phyloP scores from a whole-genome alignment of 768 basidiomycete species.

The Lactifluus piperatus region DNA sequence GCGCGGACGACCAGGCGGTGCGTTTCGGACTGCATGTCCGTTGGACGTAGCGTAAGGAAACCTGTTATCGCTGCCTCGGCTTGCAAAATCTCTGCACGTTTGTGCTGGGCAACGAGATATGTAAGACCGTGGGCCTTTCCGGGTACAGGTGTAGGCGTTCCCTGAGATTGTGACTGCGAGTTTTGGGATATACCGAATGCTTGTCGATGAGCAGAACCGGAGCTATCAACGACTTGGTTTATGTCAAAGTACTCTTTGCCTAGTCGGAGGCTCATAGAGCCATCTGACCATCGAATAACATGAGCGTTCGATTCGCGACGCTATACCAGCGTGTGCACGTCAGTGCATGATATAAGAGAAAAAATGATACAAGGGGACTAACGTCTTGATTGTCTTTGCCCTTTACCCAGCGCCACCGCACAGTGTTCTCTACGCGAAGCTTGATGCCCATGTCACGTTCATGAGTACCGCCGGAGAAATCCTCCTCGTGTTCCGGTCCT shows the following conservation, averaged over 20 bases:
- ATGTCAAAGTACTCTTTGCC: conserved; percentile 95
- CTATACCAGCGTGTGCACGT: conserved; percentile 32
- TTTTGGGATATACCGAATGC: conserved; percentile 40
- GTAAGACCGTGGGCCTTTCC: conserved; percentile 66
- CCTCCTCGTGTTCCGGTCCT: conserved; percentile 72
- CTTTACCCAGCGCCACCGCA: conserved; percentile 92
- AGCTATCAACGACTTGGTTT: conserved; percentile 67
- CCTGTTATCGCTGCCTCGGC: conserved; percentile 78
- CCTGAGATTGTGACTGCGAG: conserved; percentile 33
- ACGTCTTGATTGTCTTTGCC: conserved; percentile 70
- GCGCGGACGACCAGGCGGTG: conserved; percentile 84
- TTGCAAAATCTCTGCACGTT: conserved; percentile 78
- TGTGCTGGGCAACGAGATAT: conserved; percentile 86
- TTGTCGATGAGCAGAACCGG: conserved; percentile 55
- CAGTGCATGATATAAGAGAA: background rate
- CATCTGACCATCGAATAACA: conserved; percentile 93
- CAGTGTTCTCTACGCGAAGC: conserved; percentile 85
- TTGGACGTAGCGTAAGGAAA: conserved; percentile 75
- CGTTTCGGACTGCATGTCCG: conserved; percentile 84
- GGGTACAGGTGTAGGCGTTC: conserved; percentile 14
- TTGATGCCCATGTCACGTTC: conserved; percentile 76
- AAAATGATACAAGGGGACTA: conserved; percentile 28
- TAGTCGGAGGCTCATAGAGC: conserved; percentile 78
- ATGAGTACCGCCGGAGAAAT: conserved; percentile 48
- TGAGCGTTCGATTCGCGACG: conserved; percentile 83